These are phyloP conservation scores for Carpinus viminea DNA, from an alignment of 306 rosid genomes.

Conservation along the genomic window DNA sequence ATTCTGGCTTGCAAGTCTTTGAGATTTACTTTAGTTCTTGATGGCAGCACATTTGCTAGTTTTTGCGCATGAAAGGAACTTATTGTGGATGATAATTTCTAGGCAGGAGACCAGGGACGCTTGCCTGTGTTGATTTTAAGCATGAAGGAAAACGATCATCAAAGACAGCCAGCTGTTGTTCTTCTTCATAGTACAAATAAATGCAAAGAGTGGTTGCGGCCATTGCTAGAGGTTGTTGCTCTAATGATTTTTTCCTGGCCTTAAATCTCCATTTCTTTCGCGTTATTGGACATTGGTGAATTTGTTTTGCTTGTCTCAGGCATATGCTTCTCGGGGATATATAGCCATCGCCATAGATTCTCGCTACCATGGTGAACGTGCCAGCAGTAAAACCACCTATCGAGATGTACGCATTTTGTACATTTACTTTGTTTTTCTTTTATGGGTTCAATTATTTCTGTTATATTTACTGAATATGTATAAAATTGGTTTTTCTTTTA, in stretches of 20 bases:
- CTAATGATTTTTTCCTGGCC: conserved; percentile 1
- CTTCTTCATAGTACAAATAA: conserved; percentile 69
- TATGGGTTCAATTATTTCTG: conserved; percentile 7
- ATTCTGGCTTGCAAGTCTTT: too few relatives aligned
- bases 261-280: conserved; percentile 3
- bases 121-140: conserved; percentile 77
- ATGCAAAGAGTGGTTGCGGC: conserved; percentile 71
- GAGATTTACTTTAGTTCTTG: not conserved
- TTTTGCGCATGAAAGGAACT: conserved; percentile 8
- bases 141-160: conserved; percentile 51
- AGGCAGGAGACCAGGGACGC: conserved; percentile 94
- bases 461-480: not conserved
- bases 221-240: conserved; percentile 70
- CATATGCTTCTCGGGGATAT: conserved; percentile 91
- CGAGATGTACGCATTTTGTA: conserved; percentile 47
- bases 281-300: not conserved
- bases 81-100: conserved; percentile 11
- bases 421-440: conserved; percentile 13
- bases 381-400: conserved; percentile 57
- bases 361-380: conserved; percentile 97
- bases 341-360: conserved; percentile 79
- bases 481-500: not conserved
- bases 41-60: conserved; percentile 2
- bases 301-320: conserved; percentile 44
- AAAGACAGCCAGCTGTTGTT: conserved; percentile 72